Conservation (phyloP, 2,329 filamentous ascomycete species). For the Fusarium nodosum region DNA sequence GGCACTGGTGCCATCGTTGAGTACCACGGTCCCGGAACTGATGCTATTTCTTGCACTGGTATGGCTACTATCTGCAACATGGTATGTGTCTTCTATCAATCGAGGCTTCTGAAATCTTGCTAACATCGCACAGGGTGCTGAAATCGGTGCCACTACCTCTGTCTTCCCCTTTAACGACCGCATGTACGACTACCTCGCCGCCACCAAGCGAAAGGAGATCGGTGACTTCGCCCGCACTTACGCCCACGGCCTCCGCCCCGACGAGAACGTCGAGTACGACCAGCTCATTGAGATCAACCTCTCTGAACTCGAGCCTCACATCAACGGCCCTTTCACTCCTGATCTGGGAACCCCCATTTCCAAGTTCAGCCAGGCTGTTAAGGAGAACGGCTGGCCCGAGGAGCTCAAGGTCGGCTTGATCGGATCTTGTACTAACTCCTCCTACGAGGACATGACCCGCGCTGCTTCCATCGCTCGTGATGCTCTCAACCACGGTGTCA, state of each 20-base stretch:
- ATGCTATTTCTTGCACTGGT: constrained; percentile 84
- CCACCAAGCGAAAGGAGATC: constrained; percentile 91
- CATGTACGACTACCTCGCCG: constrained; percentile 95
- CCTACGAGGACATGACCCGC: constrained; percentile 98
- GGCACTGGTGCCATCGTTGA: constrained; percentile 93
- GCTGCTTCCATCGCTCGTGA: constrained; percentile 94
- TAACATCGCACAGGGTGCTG: constrained; percentile 60
- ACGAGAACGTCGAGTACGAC: constrained; percentile 92
- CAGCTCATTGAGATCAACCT: constrained; percentile 92
- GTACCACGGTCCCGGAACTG: constrained; percentile 71
- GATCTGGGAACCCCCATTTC: constrained; percentile 95
- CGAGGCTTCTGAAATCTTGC: background rate
- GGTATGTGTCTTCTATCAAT: constrained; percentile 59
- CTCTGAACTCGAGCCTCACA: constrained; percentile 90
- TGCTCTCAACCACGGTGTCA: constrained; percentile 87
- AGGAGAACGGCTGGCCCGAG: constrained; percentile 89
- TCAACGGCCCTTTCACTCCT: constrained; percentile 97
- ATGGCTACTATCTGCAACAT: constrained; percentile 86
- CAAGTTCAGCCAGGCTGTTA: constrained; percentile 86
- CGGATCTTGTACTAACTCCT: constrained; percentile 98
- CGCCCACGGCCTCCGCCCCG: constrained; percentile 85
- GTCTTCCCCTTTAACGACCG: constrained; percentile 98
- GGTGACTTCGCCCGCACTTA: constrained; percentile 90
- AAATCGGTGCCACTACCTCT: constrained; percentile 89
- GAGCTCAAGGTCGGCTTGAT: constrained; percentile 94